Percentiles rank a stretch among this genome's conserved stretches.
phyloP scores from a whole-genome alignment of 768 basidiomycete species.

The Podaxis carcinomalis region DNA sequence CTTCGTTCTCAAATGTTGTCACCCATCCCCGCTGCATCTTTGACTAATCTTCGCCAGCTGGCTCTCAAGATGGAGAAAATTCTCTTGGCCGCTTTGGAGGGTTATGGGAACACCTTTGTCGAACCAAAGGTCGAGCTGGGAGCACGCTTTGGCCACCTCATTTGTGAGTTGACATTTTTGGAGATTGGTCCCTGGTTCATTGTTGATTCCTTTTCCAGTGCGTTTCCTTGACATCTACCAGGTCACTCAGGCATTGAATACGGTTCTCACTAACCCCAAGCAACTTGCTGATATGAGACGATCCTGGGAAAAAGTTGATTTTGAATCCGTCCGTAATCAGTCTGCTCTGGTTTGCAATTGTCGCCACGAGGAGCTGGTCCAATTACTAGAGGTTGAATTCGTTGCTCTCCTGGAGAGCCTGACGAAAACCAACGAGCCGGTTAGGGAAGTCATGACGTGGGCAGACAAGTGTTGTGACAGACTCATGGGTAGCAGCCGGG shows the following conservation, averaged over 20 bases:
- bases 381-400: slow-evolving; percentile 83
- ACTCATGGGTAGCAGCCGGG: slow-evolving; percentile 68
- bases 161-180: slow-evolving; percentile 52
- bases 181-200: slow-evolving; percentile 9
- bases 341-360: slow-evolving; percentile 93
- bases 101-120: slow-evolving; percentile 84
- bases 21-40: slow-evolving; percentile 60
- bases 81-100: slow-evolving; percentile 72
- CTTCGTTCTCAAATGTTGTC: slow-evolving; percentile 83
- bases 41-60: slow-evolving; percentile 72
- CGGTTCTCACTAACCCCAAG: slow-evolving; percentile 85
- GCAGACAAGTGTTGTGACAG: slow-evolving; percentile 87
- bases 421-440: slow-evolving; percentile 71
- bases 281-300: slow-evolving; percentile 82
- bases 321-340: slow-evolving; percentile 88
- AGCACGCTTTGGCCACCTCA: slow-evolving; percentile 86
- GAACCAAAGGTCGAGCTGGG: slow-evolving; percentile 90
- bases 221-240: slow-evolving; percentile 91
- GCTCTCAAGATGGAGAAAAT: slow-evolving; percentile 93
- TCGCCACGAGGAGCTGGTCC: slow-evolving; percentile 83
- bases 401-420: slow-evolving; percentile 70
- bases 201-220: slow-evolving; percentile 40
- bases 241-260: slow-evolving; percentile 83
- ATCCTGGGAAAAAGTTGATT: slow-evolving; percentile 86
- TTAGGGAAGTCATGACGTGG: slow-evolving; percentile 86